Percentiles rank a stretch among this genome's conserved stretches.
Evolutionary conservation across 139 green algal genomes (phyloP).

Genomic region (Ettlia oleoabundans): DNA sequence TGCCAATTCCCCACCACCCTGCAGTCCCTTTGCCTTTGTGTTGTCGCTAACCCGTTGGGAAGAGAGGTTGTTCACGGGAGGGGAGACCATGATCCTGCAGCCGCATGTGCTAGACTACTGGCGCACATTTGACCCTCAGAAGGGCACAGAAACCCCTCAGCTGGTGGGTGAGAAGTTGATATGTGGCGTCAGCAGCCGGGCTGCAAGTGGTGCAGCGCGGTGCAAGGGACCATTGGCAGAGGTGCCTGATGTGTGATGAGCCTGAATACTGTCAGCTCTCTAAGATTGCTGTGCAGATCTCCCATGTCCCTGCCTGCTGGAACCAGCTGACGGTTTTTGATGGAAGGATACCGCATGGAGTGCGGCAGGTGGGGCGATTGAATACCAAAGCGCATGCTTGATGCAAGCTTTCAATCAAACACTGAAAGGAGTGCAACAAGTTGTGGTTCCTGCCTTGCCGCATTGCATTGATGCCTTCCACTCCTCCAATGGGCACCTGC

Average conservation of each 20-base stretch:
- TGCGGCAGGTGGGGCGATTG: constrained; percentile 64
- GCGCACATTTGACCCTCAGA: constrained; percentile 51
- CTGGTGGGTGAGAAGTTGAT: constrained; percentile 42
- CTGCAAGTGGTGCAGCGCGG: background rate
- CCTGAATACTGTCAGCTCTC: background rate
- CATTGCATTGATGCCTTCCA: background rate
- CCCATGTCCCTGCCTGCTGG: constrained; percentile 66
- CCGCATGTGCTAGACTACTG: constrained; percentile 79
- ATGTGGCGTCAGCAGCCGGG: background rate
- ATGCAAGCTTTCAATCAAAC: too few species aligned
- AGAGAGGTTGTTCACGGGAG: constrained; percentile 65
- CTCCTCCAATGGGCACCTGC: too few species aligned
- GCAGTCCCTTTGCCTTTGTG: constrained; percentile 87
- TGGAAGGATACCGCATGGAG: constrained; percentile 79
- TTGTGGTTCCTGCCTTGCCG: too few species aligned
- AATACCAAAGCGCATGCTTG: too few species aligned
- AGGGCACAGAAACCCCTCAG: constrained; percentile 69
- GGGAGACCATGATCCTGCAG: constrained; percentile 80
- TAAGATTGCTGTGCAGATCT: constrained; percentile 19
- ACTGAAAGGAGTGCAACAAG: too few species aligned
- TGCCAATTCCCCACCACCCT: constrained; percentile 46
- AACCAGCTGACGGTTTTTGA: constrained; percentile 66
- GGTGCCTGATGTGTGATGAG: background rate
- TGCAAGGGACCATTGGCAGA: too few species aligned
- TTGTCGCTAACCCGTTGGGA: constrained; percentile 79